These are phyloP conservation scores for Sordariomycetes sp. DNA, from an alignment of 2,329 filamentous ascomycete genomes.

Conservation along the genomic window DNA sequence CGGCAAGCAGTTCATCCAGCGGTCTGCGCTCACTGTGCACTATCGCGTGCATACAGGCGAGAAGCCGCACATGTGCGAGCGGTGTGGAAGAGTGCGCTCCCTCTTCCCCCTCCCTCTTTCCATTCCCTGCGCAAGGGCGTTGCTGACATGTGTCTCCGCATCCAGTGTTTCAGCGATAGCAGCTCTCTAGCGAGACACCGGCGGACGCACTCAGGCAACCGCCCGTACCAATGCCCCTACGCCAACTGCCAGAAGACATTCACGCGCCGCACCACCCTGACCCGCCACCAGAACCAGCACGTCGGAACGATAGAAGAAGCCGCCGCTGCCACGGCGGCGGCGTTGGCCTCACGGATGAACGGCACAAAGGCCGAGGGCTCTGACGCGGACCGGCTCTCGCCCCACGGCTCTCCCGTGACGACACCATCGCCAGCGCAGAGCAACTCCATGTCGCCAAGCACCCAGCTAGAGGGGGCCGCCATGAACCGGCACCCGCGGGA, in stretches of 20 bases:
- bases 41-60: conserved; percentile 92
- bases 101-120: not conserved
- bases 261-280: conserved; percentile 86
- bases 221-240: conserved; percentile 95
- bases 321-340: conserved; percentile 75
- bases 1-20: conserved; percentile 93
- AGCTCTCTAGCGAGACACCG: conserved; percentile 88
- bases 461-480: conserved; percentile 52
- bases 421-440: conserved; percentile 78
- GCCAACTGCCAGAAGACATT: conserved; percentile 98
- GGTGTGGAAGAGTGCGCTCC: conserved; percentile 77
- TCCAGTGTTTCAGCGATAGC: conserved; percentile 86
- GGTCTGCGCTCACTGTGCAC: conserved; percentile 90
- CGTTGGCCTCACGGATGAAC: conserved; percentile 47
- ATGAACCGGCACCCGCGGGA: conserved; percentile 44
- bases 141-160: not conserved
- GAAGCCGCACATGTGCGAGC: conserved; percentile 96
- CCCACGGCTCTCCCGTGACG: conserved; percentile 59
- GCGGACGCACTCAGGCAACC: conserved; percentile 87
- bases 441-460: conserved; percentile 65
- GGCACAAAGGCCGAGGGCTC: conserved; percentile 36
- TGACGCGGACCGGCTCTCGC: conserved; percentile 58
- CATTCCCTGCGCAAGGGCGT: conserved; percentile 7
- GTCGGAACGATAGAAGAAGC: conserved; percentile 92
- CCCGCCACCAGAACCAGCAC: conserved; percentile 90